phyloP scores from a whole-genome alignment of 202 grass and related monocot genomes.

The Cymbopogon flexuosus region DNA sequence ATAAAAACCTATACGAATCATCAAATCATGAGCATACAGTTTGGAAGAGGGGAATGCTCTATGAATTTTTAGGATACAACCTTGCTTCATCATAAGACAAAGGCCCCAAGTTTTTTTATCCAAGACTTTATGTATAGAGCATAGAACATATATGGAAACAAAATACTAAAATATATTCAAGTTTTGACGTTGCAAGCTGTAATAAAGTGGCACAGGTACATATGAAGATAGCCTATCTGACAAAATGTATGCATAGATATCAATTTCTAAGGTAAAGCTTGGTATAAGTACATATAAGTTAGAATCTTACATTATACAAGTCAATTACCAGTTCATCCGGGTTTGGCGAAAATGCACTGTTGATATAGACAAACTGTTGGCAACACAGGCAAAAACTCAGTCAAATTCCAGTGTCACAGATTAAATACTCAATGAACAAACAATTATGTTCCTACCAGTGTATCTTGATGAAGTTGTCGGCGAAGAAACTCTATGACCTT shows the following conservation, averaged over 20 bases:
- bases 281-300: background rate
- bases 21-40: background rate
- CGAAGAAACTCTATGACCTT: conserved; percentile 87
- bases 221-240: background rate
- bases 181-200: background rate
- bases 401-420: background rate
- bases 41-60: background rate
- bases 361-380: conserved; percentile 76
- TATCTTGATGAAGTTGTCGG: conserved; percentile 72
- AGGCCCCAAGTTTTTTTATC: background rate
- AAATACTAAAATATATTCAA: background rate
- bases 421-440: background rate
- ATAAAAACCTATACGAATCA: background rate
- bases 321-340: conserved; percentile 83
- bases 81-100: background rate
- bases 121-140: background rate
- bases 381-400: conserved; percentile 20
- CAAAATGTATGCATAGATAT: background rate
- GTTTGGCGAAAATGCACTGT: conserved; percentile 77
- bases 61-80: background rate
- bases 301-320: conserved; percentile 69
- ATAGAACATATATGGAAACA: background rate
- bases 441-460: conserved; percentile 40
- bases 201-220: background rate
- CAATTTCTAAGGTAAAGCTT: background rate